A percentile compares a stretch with the other conserved stretches of the same genome.
Evolutionary conservation across 108 stramenopile genomes (phyloP).

Genomic region (Fistulifera pelliculosa): DNA sequence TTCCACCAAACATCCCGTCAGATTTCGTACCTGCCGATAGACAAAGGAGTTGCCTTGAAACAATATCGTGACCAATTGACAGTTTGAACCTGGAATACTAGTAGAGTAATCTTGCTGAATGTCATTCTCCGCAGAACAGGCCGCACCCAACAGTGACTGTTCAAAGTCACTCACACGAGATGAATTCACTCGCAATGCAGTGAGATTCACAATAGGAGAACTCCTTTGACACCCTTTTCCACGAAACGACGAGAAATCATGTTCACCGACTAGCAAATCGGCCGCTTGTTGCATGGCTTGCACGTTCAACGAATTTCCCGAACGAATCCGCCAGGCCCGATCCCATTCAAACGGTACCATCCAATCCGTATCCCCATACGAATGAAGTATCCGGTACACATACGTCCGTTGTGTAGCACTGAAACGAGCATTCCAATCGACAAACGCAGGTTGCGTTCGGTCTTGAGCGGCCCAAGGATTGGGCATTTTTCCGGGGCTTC

Average conservation of each 20-base stretch:
- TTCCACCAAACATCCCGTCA: constrained; percentile 58
- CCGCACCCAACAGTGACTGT: constrained; percentile 4
- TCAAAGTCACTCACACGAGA: not conserved
- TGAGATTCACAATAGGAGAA: constrained; percentile 55
- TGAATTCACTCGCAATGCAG: constrained; percentile 26
- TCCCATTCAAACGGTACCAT: constrained; percentile 64
- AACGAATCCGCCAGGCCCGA: constrained; percentile 53
- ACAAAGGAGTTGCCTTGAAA: constrained; percentile 67
- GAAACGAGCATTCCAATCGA: constrained; percentile 71
- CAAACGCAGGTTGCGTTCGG: constrained; percentile 5
- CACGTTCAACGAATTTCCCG: constrained; percentile 26
- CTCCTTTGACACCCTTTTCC: constrained; percentile 50
- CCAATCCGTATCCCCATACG: constrained; percentile 3
- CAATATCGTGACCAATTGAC: constrained; percentile 44
- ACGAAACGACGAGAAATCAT: constrained; percentile 77
- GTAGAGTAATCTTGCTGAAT: too few relatives aligned
- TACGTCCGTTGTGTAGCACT: constrained; percentile 70
- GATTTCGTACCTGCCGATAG: constrained; percentile 78
- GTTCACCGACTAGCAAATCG: constrained; percentile 44
- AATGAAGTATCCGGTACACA: constrained; percentile 52
- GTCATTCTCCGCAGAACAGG: too few relatives aligned
- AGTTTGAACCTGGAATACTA: too few relatives aligned
- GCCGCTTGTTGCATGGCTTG: constrained; percentile 62
- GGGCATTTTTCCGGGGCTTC: constrained; percentile 28
- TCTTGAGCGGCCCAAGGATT: constrained; percentile 28